These are phyloP conservation scores for Colletotrichum sp. DNA, from an alignment of 2,329 filamentous ascomycete genomes.

Conservation along the genomic window DNA sequence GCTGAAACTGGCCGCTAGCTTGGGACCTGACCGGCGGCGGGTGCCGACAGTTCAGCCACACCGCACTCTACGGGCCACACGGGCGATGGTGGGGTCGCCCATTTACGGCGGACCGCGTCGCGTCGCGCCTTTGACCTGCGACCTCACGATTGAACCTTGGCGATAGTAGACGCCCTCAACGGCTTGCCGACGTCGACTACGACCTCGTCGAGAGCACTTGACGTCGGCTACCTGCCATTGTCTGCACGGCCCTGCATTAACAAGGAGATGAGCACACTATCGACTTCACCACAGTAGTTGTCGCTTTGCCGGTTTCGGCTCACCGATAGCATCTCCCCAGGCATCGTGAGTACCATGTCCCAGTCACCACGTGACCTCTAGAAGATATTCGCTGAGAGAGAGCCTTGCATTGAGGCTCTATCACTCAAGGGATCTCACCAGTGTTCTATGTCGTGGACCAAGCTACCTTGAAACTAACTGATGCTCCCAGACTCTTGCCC, in stretches of 20 bases:
- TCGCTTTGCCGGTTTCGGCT: background rate
- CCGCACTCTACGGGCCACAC: background rate
- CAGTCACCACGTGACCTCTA: background rate
- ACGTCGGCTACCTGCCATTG: background rate
- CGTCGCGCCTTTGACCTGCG: constrained; percentile 14
- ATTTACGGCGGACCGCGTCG: constrained; percentile 12
- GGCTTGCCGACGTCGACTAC: background rate
- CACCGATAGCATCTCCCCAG: background rate
- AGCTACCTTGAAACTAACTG: background rate
- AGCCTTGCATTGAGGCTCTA: background rate
- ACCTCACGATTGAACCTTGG: constrained; percentile 6
- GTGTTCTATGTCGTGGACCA: background rate
- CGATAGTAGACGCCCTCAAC: background rate
- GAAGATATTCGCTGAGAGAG: background rate
- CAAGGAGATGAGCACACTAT: background rate
- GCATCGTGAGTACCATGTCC: background rate
- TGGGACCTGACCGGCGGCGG: background rate
- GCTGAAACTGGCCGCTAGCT: background rate
- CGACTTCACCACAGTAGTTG: background rate
- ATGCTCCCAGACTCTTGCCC: background rate
- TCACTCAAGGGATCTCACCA: background rate
- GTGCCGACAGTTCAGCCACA: background rate
- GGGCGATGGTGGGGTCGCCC: constrained; percentile 1
- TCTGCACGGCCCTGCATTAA: background rate
- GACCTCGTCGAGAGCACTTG: background rate